Percentiles rank a stretch among this genome's conserved stretches.
These are phyloP conservation scores for Xylaria sp. DNA, from an alignment of 2,329 filamentous ascomycete species.

Conservation along the genomic window DNA sequence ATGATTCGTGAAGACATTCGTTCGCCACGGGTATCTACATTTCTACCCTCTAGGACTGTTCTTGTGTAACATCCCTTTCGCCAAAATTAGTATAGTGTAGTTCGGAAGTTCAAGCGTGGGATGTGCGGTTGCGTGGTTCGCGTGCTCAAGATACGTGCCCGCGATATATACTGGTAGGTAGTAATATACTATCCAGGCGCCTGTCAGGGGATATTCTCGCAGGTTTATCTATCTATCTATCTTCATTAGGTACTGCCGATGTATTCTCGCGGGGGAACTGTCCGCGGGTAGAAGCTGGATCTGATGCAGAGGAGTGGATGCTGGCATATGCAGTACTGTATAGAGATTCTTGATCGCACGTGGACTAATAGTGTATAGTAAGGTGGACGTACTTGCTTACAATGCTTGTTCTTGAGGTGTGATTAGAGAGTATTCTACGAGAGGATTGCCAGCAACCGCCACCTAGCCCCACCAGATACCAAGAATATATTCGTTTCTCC, in stretches of 20 bases:
- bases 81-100: neutral
- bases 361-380: too few species aligned
- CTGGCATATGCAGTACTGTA: too few species aligned
- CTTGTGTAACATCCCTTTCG: neutral
- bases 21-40: neutral
- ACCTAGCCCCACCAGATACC: neutral
- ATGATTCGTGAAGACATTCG: neutral
- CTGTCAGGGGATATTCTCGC: neutral
- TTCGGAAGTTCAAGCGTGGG: neutral
- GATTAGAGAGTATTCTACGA: neutral
- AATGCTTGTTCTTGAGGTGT: neutral
- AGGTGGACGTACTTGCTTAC: too few species aligned
- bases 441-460: neutral
- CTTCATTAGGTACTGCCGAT: too few species aligned
- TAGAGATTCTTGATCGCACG: too few species aligned
- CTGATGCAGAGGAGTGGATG: too few species aligned
- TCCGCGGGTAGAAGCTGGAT: neutral
- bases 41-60: neutral
- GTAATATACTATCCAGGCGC: too few species aligned
- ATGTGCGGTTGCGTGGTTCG: neutral
- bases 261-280: too few species aligned
- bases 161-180: too few species aligned
- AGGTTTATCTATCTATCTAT: neutral
- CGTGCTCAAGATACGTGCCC: neutral
- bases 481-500: neutral